A percentile compares a stretch with the other conserved stretches of the same genome.
These are phyloP conservation scores for Paramecium bursaria DNA, from an alignment of 73 alveolate species.

Conservation along the genomic window DNA sequence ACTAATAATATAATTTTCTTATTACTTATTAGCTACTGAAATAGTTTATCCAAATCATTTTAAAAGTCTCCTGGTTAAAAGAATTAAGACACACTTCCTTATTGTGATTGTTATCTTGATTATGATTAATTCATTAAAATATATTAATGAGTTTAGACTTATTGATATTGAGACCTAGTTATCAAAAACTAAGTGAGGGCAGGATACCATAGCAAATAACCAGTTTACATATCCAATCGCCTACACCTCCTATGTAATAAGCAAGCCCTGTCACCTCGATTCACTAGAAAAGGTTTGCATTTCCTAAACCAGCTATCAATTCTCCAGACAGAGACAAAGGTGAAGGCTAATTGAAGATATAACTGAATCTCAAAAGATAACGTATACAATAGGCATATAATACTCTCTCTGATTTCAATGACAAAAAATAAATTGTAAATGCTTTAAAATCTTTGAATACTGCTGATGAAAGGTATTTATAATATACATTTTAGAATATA, in stretches of 20 bases:
- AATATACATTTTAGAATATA: not conserved
- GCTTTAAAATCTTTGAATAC: not conserved
- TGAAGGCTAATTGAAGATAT: constrained; percentile 6
- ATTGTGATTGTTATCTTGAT: constrained; percentile 31
- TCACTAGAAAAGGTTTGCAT: too few relatives aligned
- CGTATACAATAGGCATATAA: constrained; percentile 25
- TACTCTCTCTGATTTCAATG: constrained; percentile 35
- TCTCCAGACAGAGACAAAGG: constrained; percentile 11
- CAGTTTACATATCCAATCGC: too few relatives aligned
- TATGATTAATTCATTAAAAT: constrained; percentile 21
- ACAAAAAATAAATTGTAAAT: constrained; percentile 3
- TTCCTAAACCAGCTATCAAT: not conserved
- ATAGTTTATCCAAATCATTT: constrained; percentile 32
- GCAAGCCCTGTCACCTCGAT: too few relatives aligned
- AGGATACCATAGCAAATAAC: too few relatives aligned
- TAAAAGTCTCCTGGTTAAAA: not conserved
- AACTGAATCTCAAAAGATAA: not conserved
- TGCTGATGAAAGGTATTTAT: constrained; percentile 46
- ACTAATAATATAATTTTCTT: not conserved
- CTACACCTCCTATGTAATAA: too few relatives aligned
- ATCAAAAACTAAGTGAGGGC: too few relatives aligned
- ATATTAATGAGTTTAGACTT: constrained; percentile 31
- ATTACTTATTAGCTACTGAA: constrained; percentile 25
- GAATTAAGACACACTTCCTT: not conserved
- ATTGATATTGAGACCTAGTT: constrained; percentile 31